Percentiles rank a stretch among this genome's conserved stretches.
Evolutionary conservation across 2,329 filamentous ascomycete genomes (phyloP).

Genomic region (Fusarium oxysporum): DNA sequence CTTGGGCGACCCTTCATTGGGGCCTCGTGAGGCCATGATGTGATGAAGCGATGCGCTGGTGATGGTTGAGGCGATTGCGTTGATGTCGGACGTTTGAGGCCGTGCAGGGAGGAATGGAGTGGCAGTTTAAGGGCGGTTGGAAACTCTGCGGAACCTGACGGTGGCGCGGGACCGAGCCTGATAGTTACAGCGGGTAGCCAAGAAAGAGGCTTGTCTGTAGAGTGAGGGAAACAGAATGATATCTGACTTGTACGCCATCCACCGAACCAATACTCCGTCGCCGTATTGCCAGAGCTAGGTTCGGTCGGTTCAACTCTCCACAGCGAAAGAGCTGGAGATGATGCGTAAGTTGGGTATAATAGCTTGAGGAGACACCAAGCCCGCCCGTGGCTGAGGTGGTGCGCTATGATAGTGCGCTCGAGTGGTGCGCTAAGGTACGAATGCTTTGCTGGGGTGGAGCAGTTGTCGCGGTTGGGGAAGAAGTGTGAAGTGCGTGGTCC

Average conservation of each 20-base stretch:
- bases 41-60: conserved; percentile 33
- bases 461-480: conserved; percentile 35
- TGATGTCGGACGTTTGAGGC: conserved; percentile 35
- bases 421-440: conserved; percentile 38
- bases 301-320: conserved; percentile 28
- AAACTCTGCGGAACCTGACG: conserved; percentile 37
- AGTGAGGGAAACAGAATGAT: conserved; percentile 23
- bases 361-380: conserved; percentile 39
- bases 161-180: conserved; percentile 32
- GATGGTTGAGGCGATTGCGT: conserved; percentile 28
- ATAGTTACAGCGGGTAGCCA: conserved; percentile 15
- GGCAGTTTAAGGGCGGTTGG: conserved; percentile 39
- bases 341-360: conserved; percentile 41
- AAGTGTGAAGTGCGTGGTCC: conserved; percentile 32
- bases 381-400: conserved; percentile 38
- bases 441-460: conserved; percentile 44
- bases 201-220: conserved; percentile 13
- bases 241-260: conserved; percentile 35
- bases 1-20: conserved; percentile 53
- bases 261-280: conserved; percentile 35
- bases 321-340: conserved; percentile 42
- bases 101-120: conserved; percentile 36
- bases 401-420: conserved; percentile 31
- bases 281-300: conserved; percentile 37
- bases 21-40: conserved; percentile 58